Conservation (phyloP, 805 yeast species). For the Limtongia smithiae region DNA sequence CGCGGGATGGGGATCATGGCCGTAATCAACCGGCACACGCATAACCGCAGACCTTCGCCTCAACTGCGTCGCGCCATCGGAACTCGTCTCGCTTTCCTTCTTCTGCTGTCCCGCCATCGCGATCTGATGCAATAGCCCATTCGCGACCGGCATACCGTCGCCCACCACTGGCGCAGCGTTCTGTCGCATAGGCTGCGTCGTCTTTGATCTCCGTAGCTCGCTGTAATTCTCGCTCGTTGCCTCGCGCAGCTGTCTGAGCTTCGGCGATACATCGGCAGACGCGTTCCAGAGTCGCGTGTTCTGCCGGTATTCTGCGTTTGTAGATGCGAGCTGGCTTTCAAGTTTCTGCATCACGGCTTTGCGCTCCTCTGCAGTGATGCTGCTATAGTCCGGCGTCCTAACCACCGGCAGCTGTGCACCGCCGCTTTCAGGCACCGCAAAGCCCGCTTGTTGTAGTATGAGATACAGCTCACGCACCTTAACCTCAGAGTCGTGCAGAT, state of each 20-base stretch:
- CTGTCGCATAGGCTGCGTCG: too few species aligned
- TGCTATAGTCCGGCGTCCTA: conserved; percentile 5
- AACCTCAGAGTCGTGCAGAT: conserved; percentile 47
- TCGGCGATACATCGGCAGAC: conserved; percentile 69
- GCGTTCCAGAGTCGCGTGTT: conserved; percentile 43
- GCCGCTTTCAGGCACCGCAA: conserved; percentile 2
- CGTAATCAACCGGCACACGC: too few species aligned
- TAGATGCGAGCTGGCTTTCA: conserved; percentile 32
- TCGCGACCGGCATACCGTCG: too few species aligned
- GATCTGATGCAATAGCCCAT: conserved; percentile 5
- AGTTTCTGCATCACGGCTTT: conserved; percentile 12
- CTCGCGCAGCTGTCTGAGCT: conserved; percentile 70
- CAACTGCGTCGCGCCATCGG: neutral
- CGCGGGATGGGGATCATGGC: too few species aligned
- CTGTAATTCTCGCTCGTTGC: conserved; percentile 64
- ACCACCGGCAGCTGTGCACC: neutral
- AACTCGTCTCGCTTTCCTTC: too few species aligned
- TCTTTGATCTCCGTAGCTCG: neutral
- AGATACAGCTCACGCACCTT: conserved; percentile 59
- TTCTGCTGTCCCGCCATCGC: conserved; percentile 3
- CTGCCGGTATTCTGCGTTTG: conserved; percentile 42
- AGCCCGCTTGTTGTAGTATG: conserved; percentile 47
- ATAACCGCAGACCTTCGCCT: conserved; percentile 2
- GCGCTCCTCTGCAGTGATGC: conserved; percentile 10
- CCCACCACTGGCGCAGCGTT: too few species aligned